phyloP scores from a whole-genome alignment of 163 green algal species.

The Chlorella variabilis region DNA sequence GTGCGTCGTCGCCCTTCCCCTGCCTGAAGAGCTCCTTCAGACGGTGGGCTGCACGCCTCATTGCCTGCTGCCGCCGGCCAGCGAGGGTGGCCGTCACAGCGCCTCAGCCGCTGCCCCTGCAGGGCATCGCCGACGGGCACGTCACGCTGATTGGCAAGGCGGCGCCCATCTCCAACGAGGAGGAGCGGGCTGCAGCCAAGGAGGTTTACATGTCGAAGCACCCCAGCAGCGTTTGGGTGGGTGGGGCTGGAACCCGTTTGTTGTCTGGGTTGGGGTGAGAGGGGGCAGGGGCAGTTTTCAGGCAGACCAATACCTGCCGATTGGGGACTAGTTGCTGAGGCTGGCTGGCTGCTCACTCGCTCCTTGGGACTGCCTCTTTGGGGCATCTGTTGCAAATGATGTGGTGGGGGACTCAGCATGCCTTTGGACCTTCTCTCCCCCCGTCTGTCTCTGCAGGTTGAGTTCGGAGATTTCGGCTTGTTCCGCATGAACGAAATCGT shows the following conservation, averaged over 20 bases:
- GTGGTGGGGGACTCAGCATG: too few species aligned
- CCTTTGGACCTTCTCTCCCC: too few species aligned
- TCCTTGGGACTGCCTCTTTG: too few species aligned
- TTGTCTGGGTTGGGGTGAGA: too few species aligned
- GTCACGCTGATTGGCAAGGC: slow-evolving; percentile 46
- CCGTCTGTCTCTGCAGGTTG: slow-evolving; percentile 1
- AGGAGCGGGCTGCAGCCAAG: slow-evolving; percentile 18
- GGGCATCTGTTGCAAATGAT: too few species aligned
- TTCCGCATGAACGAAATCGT: slow-evolving; percentile 57
- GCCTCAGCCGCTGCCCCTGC: background rate
- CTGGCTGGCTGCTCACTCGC: too few species aligned
- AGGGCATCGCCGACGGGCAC: slow-evolving; percentile 55
- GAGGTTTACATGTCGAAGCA: slow-evolving; percentile 43
- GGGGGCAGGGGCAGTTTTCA: too few species aligned
- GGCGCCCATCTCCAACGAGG: slow-evolving; percentile 5
- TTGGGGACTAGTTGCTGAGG: too few species aligned
- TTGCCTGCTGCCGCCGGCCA: background rate
- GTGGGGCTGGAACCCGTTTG: too few species aligned
- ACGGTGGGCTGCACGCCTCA: background rate
- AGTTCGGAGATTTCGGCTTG: slow-evolving; percentile 71
- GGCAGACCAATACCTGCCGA: too few species aligned
- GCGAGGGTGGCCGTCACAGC: too few species aligned
- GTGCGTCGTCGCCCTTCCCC: slow-evolving; percentile 7
- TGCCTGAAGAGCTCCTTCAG: background rate
- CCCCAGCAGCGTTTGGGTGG: slow-evolving; percentile 58